These are phyloP conservation scores for Rugonectria rugulosa DNA, from an alignment of 2,329 filamentous ascomycete genomes.

Conservation along the genomic window DNA sequence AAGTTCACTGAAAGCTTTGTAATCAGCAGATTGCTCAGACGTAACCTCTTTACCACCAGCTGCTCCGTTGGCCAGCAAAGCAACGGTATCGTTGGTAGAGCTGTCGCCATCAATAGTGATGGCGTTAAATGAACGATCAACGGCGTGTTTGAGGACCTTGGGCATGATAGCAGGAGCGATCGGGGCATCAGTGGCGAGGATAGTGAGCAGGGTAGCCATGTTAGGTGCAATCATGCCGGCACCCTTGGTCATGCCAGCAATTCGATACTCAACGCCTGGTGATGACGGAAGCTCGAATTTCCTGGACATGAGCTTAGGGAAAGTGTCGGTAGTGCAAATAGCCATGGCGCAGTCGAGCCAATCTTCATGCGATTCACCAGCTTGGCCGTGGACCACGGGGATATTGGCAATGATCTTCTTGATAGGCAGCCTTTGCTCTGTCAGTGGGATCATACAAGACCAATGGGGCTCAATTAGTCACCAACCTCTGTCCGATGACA, in stretches of 20 bases:
- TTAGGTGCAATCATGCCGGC: slow-evolving; percentile 99
- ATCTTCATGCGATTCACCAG: slow-evolving; percentile 80
- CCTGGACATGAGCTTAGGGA: slow-evolving; percentile 90
- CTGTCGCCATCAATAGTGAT: slow-evolving; percentile 98
- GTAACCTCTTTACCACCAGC: slow-evolving; percentile 75
- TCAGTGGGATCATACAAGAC: slow-evolving; percentile 16
- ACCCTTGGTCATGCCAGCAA: slow-evolving; percentile 96
- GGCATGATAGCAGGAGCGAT: slow-evolving; percentile 74
- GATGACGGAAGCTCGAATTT: slow-evolving; percentile 86
- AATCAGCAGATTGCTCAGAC: slow-evolving; percentile 65
- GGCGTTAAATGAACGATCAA: slow-evolving; percentile 90
- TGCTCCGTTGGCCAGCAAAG: slow-evolving; percentile 93
- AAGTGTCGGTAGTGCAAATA: slow-evolving; percentile 98
- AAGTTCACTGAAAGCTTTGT: slow-evolving; percentile 72
- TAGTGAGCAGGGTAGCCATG: slow-evolving; percentile 94
- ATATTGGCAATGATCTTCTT: slow-evolving; percentile 87
- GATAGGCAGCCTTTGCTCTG: slow-evolving; percentile 75
- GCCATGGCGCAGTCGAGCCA: slow-evolving; percentile 89
- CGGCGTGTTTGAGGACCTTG: slow-evolving; percentile 74
- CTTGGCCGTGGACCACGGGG: slow-evolving; percentile 73
- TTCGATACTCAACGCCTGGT: slow-evolving; percentile 76
- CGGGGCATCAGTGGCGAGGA: slow-evolving; percentile 90
- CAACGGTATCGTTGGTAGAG: slow-evolving; percentile 95
- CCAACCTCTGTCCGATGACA: slow-evolving; percentile 89
- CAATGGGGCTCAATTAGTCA: slow-evolving; percentile 15